Evolutionary conservation across 2,329 filamentous ascomycete species (phyloP).

Genomic region (Aureobasidium melanogenum): DNA sequence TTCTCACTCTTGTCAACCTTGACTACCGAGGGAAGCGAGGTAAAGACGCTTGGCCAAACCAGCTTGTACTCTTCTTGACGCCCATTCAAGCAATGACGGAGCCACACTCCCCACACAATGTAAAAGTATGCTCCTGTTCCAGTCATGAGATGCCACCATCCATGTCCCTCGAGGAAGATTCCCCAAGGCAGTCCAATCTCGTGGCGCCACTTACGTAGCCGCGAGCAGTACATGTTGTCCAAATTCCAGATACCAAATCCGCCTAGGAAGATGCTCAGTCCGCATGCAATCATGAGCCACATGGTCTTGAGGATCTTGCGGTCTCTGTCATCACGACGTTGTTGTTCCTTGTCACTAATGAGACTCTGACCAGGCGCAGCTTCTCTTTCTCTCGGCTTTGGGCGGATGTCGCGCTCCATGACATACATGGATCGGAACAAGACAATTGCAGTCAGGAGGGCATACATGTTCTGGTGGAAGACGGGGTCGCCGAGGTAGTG

Average conservation of each 20-base stretch:
- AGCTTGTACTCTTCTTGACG: conserved; percentile 63
- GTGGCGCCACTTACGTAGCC: conserved; percentile 56
- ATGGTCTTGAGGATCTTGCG: conserved; percentile 53
- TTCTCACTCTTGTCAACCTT: conserved; percentile 22
- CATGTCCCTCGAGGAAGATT: conserved; percentile 62
- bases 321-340: conserved; percentile 48
- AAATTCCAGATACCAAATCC: conserved; percentile 72
- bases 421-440: conserved; percentile 66
- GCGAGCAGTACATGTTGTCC: conserved; percentile 67
- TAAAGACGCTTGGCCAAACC: conserved; percentile 56
- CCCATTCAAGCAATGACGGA: conserved; percentile 66
- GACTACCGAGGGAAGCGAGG: conserved; percentile 46
- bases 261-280: conserved; percentile 60
- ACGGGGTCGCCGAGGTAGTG: conserved; percentile 71
- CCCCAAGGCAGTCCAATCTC: conserved; percentile 71
- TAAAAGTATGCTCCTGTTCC: conserved; percentile 77
- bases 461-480: conserved; percentile 77
- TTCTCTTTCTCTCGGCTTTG: conserved; percentile 40
- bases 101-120: conserved; percentile 75
- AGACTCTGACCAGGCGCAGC: conserved; percentile 24
- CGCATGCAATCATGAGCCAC: conserved; percentile 66
- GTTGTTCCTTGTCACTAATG: conserved; percentile 24
- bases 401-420: conserved; percentile 60
- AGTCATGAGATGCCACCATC: conserved; percentile 75
- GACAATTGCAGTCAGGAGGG: conserved; percentile 59